Conservation (phyloP, 176 grass and related monocot genomes). For the sorghum (Sorghum bicolor) region DNA sequence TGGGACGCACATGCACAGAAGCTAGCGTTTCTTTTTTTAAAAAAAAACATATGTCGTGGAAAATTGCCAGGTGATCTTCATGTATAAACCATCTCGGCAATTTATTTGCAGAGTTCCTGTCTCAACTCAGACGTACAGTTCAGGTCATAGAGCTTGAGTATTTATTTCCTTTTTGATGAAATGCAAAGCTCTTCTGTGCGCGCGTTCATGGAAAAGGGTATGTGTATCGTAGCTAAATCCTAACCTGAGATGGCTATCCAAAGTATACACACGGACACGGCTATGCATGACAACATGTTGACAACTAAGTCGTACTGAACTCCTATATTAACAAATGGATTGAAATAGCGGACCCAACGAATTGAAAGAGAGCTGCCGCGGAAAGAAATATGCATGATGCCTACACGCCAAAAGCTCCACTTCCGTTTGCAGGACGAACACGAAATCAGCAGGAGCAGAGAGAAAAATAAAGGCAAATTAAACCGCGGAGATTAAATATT, state of each 20-base stretch:
- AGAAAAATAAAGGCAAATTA: neutral
- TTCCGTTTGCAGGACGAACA: neutral
- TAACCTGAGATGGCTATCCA: neutral
- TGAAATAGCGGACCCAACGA: neutral
- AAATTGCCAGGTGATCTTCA: too few species aligned
- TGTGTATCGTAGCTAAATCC: neutral
- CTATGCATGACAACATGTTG: slow-evolving; percentile 15
- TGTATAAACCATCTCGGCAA: too few species aligned
- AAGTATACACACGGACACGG: neutral
- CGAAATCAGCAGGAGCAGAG: neutral
- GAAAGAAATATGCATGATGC: neutral
- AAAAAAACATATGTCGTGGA: neutral
- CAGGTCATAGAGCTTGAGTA: too few species aligned
- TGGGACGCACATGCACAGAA: too few species aligned
- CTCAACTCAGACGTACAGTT: too few species aligned
- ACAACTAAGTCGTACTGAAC: slow-evolving; percentile 28
- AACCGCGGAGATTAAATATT: too few species aligned
- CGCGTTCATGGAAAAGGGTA: too few species aligned
- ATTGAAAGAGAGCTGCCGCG: too few species aligned
- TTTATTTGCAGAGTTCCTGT: too few species aligned
- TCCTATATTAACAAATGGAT: neutral
- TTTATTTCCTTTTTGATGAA: too few species aligned
- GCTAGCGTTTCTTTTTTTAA: neutral
- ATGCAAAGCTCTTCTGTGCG: too few species aligned
- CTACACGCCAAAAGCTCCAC: neutral